A percentile compares a stretch with the other conserved stretches of the same genome.
Evolutionary conservation across 768 basidiomycete species (phyloP).

Genomic region (Coprinopsis sp.): DNA sequence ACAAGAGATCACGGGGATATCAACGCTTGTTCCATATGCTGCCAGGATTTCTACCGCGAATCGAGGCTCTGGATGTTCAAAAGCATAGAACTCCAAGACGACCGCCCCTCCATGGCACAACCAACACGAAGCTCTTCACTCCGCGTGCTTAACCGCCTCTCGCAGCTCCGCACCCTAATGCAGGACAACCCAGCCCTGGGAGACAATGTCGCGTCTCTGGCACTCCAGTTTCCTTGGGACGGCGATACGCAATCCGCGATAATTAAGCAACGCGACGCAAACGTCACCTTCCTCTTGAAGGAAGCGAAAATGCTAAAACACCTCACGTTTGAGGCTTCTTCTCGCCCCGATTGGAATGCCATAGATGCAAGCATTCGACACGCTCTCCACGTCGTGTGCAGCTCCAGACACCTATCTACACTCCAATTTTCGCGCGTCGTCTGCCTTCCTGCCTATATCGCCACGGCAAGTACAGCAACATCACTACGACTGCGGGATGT

Average conservation of each 20-base stretch:
- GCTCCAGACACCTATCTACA: no score
- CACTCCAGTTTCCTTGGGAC: background rate
- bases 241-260: background rate
- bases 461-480: no score
- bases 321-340: background rate
- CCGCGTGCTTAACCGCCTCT: background rate
- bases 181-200: background rate
- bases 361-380: background rate
- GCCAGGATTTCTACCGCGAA: background rate
- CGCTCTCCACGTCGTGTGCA: background rate
- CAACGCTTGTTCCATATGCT: background rate
- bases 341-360: background rate
- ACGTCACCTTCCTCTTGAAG: background rate
- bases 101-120: no score
- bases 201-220: background rate
- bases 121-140: background rate
- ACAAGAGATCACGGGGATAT: background rate
- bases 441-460: background rate
- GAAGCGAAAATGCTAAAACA: background rate
- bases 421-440: background rate
- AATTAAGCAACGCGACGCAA: background rate
- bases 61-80: background rate
- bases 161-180: background rate
- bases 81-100: background rate
- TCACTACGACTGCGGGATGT: no score